Evolutionary conservation across 192 early-diverging fungal species (phyloP).

Genomic region (Umbelopsis vinacea): DNA sequence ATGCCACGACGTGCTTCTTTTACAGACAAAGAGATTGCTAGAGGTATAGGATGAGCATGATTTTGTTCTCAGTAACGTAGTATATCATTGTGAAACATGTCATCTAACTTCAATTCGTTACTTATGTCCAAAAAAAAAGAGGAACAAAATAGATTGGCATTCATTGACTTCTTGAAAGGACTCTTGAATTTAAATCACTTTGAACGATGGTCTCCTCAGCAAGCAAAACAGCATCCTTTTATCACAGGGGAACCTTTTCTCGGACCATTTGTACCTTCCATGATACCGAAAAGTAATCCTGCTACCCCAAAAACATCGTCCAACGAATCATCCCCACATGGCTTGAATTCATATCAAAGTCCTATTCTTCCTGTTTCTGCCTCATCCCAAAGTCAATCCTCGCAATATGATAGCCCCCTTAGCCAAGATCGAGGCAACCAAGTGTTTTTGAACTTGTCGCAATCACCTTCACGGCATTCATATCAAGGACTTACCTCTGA

Average conservation of each 20-base stretch:
- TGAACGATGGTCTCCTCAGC: conserved; percentile 93
- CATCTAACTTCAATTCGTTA: background rate
- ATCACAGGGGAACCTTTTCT: conserved; percentile 86
- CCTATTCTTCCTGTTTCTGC: background rate
- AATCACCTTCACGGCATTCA: conserved; percentile 1
- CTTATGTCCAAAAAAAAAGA: conserved; percentile 45
- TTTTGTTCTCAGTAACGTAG: too few relatives aligned
- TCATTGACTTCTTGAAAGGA: conserved; percentile 92
- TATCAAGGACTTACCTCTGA: background rate
- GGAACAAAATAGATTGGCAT: conserved; percentile 70
- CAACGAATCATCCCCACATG: background rate
- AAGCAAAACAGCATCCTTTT: conserved; percentile 94
- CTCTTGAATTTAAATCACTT: conserved; percentile 90
- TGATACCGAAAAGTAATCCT: background rate
- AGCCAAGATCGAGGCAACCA: background rate
- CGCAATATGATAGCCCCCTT: background rate
- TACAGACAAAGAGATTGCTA: conserved; percentile 69
- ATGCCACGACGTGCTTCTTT: conserved; percentile 66
- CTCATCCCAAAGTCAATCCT: conserved; percentile 5
- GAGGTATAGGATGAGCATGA: conserved; percentile 52
- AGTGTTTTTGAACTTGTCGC: background rate
- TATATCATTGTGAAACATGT: background rate
- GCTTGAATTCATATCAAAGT: background rate
- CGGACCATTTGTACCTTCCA: conserved; percentile 66
- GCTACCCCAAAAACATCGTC: background rate